Base-by-base conservation (phyloP, 257 asterid genomes). In the Penstemon barbatus region DNA sequence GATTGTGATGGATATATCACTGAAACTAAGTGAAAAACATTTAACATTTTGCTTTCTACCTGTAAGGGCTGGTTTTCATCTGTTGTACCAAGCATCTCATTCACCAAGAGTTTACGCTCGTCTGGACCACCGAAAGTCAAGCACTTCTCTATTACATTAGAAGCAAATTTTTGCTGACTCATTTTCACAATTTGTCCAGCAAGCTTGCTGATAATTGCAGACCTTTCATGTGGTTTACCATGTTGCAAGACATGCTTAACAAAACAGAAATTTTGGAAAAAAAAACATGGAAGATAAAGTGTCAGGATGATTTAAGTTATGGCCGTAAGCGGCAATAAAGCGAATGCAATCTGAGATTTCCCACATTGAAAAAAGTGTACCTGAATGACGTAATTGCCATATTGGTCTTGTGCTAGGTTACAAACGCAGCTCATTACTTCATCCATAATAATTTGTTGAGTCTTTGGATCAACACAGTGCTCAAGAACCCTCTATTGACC, bases 101-200 rank as follows among this genome's bases (percentile, higher is more conserved):
- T 80, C 36, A 90, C 89, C 83, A 92, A 69, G 38, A 86, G 66
- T 59, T 88, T 80, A 38, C 92, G 87, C 72, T 90, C 92, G 46
- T 85, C 91, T 33, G 88, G 89, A 46, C 86, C 78, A 37, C 95
- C 95, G 45, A 76, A 88, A 45, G 77, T 78, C 85, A 93, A 80
- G 81, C 98, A 90, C 76, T 90, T 90, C 82, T 92, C 98, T 8
- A 92, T 85, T 18, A 92, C 97, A 63, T 92, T 92, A 41, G 98
- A 92, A 43, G 98, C 98, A 8, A 82, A 92, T 61, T 92, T 92
- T 73, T 92, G 97, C 74, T 86, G 96, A 53, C 98, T 92, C 97
- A 92, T 86, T 86, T 81, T 86, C 70, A 88, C 95, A 12, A 93
- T 82, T 65, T 93, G 95, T 40, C 97, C 98, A 0, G 95, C 87